phyloP scores from a whole-genome alignment of 192 early-diverging fungal genomes.

The Geranomyces michiganensis region DNA sequence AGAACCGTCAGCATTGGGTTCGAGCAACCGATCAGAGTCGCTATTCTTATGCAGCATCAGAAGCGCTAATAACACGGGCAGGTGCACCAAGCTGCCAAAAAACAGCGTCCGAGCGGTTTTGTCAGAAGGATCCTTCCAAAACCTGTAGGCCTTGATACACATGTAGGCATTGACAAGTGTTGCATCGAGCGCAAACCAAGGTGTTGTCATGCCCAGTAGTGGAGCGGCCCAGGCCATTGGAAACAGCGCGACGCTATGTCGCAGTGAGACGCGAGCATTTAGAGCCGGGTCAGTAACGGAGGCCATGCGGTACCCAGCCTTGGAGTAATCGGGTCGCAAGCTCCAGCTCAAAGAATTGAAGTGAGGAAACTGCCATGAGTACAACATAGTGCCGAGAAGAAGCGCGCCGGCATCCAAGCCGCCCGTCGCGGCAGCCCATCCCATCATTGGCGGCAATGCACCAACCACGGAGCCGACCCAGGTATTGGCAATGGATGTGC shows the following conservation, averaged over 20 bases:
- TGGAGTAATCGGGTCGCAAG: conserved; percentile 90
- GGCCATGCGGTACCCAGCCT: conserved; percentile 98
- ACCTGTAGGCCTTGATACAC: conserved; percentile 68
- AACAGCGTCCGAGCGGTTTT: conserved; percentile 86
- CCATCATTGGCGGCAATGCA: conserved; percentile 98
- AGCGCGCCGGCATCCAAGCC: conserved; percentile 73
- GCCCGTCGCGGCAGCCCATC: conserved; percentile 89
- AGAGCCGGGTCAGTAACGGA: conserved; percentile 81
- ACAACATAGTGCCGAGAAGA: conserved; percentile 80
- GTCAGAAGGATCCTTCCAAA: conserved; percentile 79
- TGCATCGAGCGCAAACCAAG: conserved; percentile 76
- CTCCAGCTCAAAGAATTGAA: conserved; percentile 95
- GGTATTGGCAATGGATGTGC: conserved; percentile 91
- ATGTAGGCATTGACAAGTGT: conserved; percentile 78
- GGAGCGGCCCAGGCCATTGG: conserved; percentile 65
- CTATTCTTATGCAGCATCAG: conserved; percentile 85
- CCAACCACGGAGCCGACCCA: conserved; percentile 95
- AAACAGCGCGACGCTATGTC: conserved; percentile 77
- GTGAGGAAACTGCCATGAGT: conserved; percentile 99
- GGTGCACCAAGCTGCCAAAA: conserved; percentile 87
- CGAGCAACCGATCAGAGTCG: too few relatives aligned
- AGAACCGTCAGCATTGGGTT: too few relatives aligned
- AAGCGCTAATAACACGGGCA: conserved; percentile 82
- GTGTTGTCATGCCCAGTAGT: conserved; percentile 73
- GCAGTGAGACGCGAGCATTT: conserved; percentile 84